phyloP scores from a whole-genome alignment of 306 rosid species.

The Cercis canadensis region DNA sequence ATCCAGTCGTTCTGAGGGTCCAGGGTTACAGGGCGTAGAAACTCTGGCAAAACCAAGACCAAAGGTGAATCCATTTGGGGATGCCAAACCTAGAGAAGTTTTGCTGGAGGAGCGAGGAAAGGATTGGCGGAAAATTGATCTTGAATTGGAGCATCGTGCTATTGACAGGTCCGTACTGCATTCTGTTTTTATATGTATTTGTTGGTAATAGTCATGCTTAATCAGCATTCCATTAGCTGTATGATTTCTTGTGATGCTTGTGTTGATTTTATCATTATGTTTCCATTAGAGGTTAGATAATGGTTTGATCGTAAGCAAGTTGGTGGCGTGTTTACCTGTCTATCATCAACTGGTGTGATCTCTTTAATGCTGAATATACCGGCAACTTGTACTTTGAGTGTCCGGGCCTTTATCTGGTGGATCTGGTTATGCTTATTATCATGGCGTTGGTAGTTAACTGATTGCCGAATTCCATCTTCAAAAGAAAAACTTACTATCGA shows the following conservation, averaged over 20 bases:
- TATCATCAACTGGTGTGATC: background rate
- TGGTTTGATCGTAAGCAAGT: background rate
- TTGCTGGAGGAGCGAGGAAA: conserved; percentile 80
- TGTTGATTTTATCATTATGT: background rate
- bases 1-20: conserved; percentile 83
- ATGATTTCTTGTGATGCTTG: background rate
- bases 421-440: background rate
- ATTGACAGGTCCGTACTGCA: conserved; percentile 70
- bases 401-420: background rate
- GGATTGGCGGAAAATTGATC: conserved; percentile 97
- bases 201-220: background rate
- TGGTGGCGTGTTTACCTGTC: background rate
- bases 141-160: conserved; percentile 77
- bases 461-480: background rate
- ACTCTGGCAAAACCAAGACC: conserved; percentile 62
- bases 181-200: conserved; percentile 9
- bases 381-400: background rate
- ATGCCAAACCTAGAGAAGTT: conserved; percentile 96
- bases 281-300: background rate
- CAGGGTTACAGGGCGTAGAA: conserved; percentile 62
- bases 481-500: background rate
- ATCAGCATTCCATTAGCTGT: background rate
- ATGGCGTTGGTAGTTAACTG: background rate
- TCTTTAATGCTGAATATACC: background rate
- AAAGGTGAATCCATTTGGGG: conserved; percentile 92